phyloP scores from a whole-genome alignment of 371 early-diverging fungal genomes.

The Funneliformis caledonium region DNA sequence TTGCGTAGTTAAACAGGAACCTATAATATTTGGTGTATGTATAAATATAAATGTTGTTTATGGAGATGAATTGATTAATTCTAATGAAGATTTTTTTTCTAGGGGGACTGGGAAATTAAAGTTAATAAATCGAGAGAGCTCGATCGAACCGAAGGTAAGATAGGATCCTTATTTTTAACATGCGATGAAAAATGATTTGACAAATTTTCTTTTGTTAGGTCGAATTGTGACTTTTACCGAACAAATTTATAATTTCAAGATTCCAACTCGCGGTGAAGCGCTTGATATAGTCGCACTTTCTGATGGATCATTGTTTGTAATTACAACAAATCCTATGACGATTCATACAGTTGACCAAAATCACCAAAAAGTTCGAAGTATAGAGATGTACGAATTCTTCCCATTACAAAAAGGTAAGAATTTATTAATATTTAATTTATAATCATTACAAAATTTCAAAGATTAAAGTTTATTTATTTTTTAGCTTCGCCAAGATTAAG shows the following conservation, averaged over 20 bases:
- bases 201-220: neutral
- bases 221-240: constrained; percentile 53
- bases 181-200: neutral
- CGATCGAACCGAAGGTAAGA: constrained; percentile 73
- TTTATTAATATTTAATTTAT: neutral
- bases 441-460: neutral
- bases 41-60: neutral
- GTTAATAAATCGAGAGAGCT: constrained; percentile 61
- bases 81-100: neutral
- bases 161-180: constrained; percentile 28
- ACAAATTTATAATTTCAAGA: constrained; percentile 69
- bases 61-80: neutral
- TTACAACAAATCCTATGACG: constrained; percentile 74
- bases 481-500: constrained; percentile 64
- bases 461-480: neutral
- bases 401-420: constrained; percentile 58
- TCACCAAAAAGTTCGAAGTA: constrained; percentile 60
- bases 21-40: constrained; percentile 44
- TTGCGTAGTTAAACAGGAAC: constrained; percentile 53
- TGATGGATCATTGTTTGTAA: constrained; percentile 61
- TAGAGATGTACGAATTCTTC: constrained; percentile 81
- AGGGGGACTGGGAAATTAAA: constrained; percentile 68
- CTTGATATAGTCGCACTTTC: constrained; percentile 65
- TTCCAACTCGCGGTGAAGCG: constrained; percentile 74
- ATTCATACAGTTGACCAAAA: constrained; percentile 65